A percentile compares a stretch with the other conserved stretches of the same genome.
Evolutionary conservation across 805 yeast genomes (phyloP).

Genomic region (Saturnispora sanitii): DNA sequence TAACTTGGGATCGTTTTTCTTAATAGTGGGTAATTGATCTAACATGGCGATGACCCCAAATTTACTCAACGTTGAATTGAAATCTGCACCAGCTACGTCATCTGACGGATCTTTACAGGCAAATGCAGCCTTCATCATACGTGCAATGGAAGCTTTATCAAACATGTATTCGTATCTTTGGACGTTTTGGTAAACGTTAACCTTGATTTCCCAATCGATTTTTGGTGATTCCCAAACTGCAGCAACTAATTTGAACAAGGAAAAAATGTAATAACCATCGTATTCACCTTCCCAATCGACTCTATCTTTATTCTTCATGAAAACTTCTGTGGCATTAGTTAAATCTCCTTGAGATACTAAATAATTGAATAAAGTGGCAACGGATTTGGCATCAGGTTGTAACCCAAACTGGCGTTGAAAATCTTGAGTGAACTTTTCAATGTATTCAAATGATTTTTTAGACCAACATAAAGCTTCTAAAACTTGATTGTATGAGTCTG

Average conservation of each 20-base stretch:
- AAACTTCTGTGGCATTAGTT: conserved; percentile 8
- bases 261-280: conserved; percentile 21
- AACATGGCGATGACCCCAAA: conserved; percentile 12
- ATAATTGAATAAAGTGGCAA: conserved; percentile 28
- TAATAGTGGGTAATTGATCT: conserved; percentile 15
- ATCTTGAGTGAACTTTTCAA: conserved; percentile 19
- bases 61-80: conserved; percentile 7
- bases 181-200: conserved; percentile 32
- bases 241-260: conserved; percentile 21
- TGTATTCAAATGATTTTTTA: conserved; percentile 18
- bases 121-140: conserved; percentile 24
- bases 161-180: conserved; percentile 31
- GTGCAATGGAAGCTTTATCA: conserved; percentile 30
- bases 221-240: conserved; percentile 15
- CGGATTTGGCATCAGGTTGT: conserved; percentile 29
- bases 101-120: neutral
- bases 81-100: neutral
- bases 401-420: conserved; percentile 28
- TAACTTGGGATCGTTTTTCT: conserved; percentile 29
- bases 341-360: conserved; percentile 4
- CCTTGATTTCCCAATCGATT: conserved; percentile 15
- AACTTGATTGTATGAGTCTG: conserved; percentile 19
- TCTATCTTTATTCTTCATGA: conserved; percentile 22
- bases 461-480: conserved; percentile 24
- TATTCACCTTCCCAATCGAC: conserved; percentile 35